Conservation (phyloP, 352 stramenopile genomes). For the Hyaloperonospora brassicae region DNA sequence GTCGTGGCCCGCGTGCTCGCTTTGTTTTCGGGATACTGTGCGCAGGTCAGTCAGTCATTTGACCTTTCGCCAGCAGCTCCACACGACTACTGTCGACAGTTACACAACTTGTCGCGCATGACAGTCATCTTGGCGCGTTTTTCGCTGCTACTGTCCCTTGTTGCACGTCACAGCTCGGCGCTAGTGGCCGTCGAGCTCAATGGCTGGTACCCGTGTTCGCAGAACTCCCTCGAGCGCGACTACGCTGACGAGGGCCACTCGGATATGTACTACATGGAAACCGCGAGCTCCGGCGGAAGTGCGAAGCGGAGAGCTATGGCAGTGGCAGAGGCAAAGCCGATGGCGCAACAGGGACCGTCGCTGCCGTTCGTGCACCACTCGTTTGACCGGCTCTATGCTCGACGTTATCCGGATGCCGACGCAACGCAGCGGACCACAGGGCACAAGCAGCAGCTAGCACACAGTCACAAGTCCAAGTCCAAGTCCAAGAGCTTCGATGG, state of each 20-base stretch:
- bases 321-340: constrained; percentile 2
- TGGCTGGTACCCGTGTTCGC: constrained; percentile 51
- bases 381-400: constrained; percentile 28
- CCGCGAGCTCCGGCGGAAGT: not conserved
- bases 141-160: constrained; percentile 1
- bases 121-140: not conserved
- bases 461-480: not conserved
- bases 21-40: too few species aligned
- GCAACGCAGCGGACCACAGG: constrained; percentile 18
- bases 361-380: constrained; percentile 34
- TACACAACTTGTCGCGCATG: too few species aligned
- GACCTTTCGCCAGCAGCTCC: constrained; percentile 4
- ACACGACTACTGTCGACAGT: too few species aligned
- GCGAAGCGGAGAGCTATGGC: constrained; percentile 8
- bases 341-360: constrained; percentile 1
- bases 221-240: constrained; percentile 24
- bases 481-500: not conserved
- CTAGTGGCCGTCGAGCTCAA: constrained; percentile 29
- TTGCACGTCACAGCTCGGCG: constrained; percentile 3
- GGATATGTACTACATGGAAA: constrained; percentile 39
- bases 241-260: constrained; percentile 20
- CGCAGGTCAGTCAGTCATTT: constrained; percentile 3
- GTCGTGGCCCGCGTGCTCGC: too few species aligned
- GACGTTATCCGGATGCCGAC: constrained; percentile 6
- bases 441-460: constrained; percentile 4